Percentiles rank a stretch among this genome's conserved stretches.
These are phyloP conservation scores for Botryobasidium botryosum DNA, from an alignment of 768 basidiomycete species.

Conservation along the genomic window DNA sequence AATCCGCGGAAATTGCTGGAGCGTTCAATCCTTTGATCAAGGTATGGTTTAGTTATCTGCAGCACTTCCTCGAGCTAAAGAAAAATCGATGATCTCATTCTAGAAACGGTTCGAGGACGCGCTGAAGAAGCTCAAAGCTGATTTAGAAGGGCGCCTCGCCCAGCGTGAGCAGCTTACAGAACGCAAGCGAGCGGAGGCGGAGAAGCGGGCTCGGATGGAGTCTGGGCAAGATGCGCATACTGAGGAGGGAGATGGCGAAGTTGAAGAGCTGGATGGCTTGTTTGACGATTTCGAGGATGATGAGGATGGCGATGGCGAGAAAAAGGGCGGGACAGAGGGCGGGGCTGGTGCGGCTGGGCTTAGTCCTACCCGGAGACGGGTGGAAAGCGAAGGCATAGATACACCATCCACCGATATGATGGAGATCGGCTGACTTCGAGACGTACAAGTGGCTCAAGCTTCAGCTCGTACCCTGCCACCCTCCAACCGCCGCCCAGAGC, in stretches of 20 bases:
- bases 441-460: too few relatives aligned
- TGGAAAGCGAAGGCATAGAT: too few relatives aligned
- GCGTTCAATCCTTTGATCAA: conserved; percentile 78
- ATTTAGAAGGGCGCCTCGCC: conserved; percentile 67
- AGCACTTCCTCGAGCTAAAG: background rate
- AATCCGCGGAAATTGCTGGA: conserved; percentile 63
- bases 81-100: background rate
- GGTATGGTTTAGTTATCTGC: conserved; percentile 27
- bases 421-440: too few relatives aligned
- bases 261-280: conserved; percentile 6
- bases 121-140: conserved; percentile 68
- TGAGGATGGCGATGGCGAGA: too few relatives aligned
- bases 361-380: too few relatives aligned
- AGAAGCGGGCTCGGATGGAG: conserved; percentile 7
- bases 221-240: conserved; percentile 31
- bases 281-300: conserved; percentile 23
- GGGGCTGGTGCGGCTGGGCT: too few relatives aligned
- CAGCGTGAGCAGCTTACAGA: conserved; percentile 72
- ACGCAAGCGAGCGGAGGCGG: conserved; percentile 26
- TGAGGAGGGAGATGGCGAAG: conserved; percentile 18
- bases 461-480: too few relatives aligned
- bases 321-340: too few relatives aligned
- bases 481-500: too few relatives aligned
- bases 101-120: conserved; percentile 91
- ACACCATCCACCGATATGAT: too few relatives aligned